Base-by-base conservation (phyloP, 1,284 basidiomycete genomes). In the Athelia psychrophila region DNA sequence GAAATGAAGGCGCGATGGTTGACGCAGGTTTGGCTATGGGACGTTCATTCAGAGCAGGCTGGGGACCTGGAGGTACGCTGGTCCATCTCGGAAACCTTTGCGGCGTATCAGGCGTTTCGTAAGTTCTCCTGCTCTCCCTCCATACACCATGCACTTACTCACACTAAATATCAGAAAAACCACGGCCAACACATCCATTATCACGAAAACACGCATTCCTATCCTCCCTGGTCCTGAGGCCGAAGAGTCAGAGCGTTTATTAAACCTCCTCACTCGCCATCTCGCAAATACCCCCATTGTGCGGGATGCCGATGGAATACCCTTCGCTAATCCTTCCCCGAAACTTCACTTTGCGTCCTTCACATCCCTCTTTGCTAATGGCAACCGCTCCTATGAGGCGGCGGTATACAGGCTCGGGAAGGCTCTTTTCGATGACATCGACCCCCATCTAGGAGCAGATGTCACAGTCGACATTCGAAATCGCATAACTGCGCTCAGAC, bases 21-120 rank as follows among this genome's bases (percentile, higher is more conserved):
- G 96, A 98, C 70, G 86, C 92, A 8, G 94, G 93, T 1, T 72
- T 98, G 42, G 79, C 89, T 3, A 74, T 95, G 51, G 95, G 94
- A 16, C 82, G 94, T 24, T 93, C 92, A 20, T 98, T 95, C 70
- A 81, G 95, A 47, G 91, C 90, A 4, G 87, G 92, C 2, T 98
- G 94, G 93, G 93, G 95, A 15, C 88, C 91, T 0, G 80, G 83
- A 45, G 93, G 92, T 1, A 77, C 75, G 44, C 66, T 97, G 16
- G 86, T 87, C 23, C 89, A 95, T 70, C 70, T 90, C 19, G 93
- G 91, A 22, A 76, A 77, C 52, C 68, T 95, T 44, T 87, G 85
- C 64, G 77, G 78, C 2, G 82, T 84, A 8, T 69, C 59, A 5
- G 70, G 72, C 52, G 67, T 71, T 53, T 59, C 69, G 82, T 86